These are phyloP conservation scores for Trichosporon ovoides DNA, from an alignment of 1,284 basidiomycete species.

Conservation along the genomic window DNA sequence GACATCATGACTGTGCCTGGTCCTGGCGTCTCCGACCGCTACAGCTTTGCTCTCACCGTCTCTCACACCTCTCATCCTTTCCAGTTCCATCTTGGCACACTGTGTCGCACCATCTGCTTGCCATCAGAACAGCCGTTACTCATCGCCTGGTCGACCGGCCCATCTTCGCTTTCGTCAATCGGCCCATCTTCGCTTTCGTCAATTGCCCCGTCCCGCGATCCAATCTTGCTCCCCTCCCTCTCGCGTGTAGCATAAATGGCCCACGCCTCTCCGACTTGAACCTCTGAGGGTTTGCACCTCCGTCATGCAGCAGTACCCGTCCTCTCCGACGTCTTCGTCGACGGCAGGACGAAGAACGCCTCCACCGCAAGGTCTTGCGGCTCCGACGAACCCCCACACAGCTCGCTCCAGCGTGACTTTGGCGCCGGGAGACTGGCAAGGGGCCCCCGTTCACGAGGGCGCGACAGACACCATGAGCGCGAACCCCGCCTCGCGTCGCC, in stretches of 20 bases:
- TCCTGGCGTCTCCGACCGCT: not conserved
- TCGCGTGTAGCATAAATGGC: not conserved
- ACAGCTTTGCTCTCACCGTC: not conserved
- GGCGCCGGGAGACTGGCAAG: too few relatives aligned
- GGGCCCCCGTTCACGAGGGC: not conserved
- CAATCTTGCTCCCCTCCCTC: not conserved
- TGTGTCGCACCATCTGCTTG: not conserved
- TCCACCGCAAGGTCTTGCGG: not conserved
- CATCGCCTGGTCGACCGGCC: not conserved
- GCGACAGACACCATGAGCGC: not conserved
- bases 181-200: not conserved
- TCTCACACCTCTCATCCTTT: not conserved
- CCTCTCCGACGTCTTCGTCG: not conserved
- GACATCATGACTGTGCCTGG: conserved; percentile 6
- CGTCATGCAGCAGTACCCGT: not conserved
- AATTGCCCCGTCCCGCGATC: not conserved
- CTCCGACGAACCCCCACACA: not conserved
- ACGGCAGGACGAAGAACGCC: not conserved
- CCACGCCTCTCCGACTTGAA: not conserved
- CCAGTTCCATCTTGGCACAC: not conserved
- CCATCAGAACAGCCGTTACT: not conserved
- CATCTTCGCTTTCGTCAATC: not conserved
- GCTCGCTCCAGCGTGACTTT: not conserved
- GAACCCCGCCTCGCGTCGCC: not conserved
- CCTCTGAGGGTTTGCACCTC: conserved; percentile 1